Evolutionary conservation across 768 basidiomycete species (phyloP).

Genomic region (Amanita pallidorosea): DNA sequence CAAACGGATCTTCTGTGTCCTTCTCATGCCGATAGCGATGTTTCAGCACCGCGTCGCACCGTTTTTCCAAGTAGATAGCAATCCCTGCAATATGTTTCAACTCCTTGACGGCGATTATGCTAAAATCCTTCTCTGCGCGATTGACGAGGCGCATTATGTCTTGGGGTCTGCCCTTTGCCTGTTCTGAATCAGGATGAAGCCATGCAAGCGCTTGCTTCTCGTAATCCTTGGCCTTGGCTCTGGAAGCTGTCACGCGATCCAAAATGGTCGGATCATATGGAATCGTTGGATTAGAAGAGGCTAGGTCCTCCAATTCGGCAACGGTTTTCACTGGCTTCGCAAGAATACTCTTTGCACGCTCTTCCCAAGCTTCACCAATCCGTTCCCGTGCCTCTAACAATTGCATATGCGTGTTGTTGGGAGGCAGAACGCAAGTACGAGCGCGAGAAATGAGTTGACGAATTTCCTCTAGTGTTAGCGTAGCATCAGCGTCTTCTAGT

Average conservation of each 20-base stretch:
- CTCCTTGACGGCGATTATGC: slow-evolving; percentile 52
- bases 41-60: slow-evolving; percentile 65
- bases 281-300: slow-evolving; percentile 49
- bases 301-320: slow-evolving; percentile 66
- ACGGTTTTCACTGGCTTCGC: slow-evolving; percentile 65
- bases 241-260: slow-evolving; percentile 52
- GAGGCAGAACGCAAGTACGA: slow-evolving; percentile 49
- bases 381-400: slow-evolving; percentile 53
- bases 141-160: slow-evolving; percentile 62
- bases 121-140: slow-evolving; percentile 70
- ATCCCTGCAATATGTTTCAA: slow-evolving; percentile 64
- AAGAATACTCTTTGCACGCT: slow-evolving; percentile 53
- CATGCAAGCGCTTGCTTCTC: slow-evolving; percentile 71
- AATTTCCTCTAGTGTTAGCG: slow-evolving; percentile 67
- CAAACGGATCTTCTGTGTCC: slow-evolving; percentile 53
- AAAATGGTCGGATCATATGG: slow-evolving; percentile 63
- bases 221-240: slow-evolving; percentile 64
- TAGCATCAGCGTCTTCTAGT: slow-evolving; percentile 47
- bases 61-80: slow-evolving; percentile 66
- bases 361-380: slow-evolving; percentile 72
- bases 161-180: slow-evolving; percentile 48
- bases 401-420: slow-evolving; percentile 55
- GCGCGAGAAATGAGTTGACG: slow-evolving; percentile 64
- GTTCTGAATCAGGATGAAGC: slow-evolving; percentile 46
- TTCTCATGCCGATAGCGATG: slow-evolving; percentile 22